phyloP scores from a whole-genome alignment of 805 yeast species.

The Sugiyamaella boreocaroliniensis region DNA sequence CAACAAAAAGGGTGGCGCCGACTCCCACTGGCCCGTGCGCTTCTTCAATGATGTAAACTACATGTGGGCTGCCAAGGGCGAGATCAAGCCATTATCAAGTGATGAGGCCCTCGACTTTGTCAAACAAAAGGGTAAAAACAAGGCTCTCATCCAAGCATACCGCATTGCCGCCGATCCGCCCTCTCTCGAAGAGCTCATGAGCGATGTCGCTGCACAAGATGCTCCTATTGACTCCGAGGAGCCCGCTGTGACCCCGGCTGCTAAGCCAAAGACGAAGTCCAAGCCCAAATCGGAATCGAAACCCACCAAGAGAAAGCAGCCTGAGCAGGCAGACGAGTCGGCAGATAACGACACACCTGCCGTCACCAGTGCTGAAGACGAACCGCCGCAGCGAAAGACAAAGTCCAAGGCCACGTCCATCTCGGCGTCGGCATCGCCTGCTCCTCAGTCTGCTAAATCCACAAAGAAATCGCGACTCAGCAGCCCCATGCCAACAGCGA shows the following conservation, averaged over 20 bases:
- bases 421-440: neutral
- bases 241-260: neutral
- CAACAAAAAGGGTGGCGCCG: slow-evolving; percentile 17
- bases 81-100: slow-evolving; percentile 40
- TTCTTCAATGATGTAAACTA: slow-evolving; percentile 59
- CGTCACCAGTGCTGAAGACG: no score
- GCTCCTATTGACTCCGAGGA: neutral
- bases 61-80: slow-evolving; percentile 54
- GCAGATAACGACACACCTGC: no score
- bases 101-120: slow-evolving; percentile 40
- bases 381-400: neutral
- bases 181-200: slow-evolving; percentile 40
- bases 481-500: slow-evolving; percentile 13
- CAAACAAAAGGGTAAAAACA: slow-evolving; percentile 34
- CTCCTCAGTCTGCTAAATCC: slow-evolving; percentile 3
- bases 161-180: slow-evolving; percentile 50
- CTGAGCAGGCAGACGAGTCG: neutral
- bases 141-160: slow-evolving; percentile 45
- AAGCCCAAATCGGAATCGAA: neutral
- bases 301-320: slow-evolving; percentile 10
- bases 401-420: neutral
- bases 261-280: slow-evolving; percentile 12
- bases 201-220: neutral
- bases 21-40: slow-evolving; percentile 44
- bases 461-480: slow-evolving; percentile 2